Evolutionary conservation across 495 filamentous ascomycete genomes (phyloP), one percentile per base, ranked within the genome.

Genomic region (Penicillium dipodomyicola): DNA sequence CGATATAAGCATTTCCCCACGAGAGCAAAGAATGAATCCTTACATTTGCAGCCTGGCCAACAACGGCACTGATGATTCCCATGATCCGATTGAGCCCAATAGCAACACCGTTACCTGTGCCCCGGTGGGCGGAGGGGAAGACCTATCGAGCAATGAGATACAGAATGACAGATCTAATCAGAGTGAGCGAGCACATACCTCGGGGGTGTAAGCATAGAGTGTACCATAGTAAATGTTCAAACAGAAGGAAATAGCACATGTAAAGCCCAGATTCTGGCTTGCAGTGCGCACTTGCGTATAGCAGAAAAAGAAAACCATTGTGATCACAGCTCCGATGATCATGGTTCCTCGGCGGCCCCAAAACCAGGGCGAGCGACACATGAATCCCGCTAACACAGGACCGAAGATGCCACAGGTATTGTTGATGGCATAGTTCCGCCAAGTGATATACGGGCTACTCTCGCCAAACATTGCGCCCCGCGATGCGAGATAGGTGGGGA

Each of bases 171-270:
- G 14, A 15, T 5, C 14, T 37, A 37, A 15, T 33, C 33, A 37
- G 15, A 37, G 33, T 37, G 33, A n/a, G 33, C 14, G n/a, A 7
- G 15, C 33, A 37, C 33, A 37, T 37, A n/a, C 65, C 61, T 82
- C 78, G 4, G 77, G 78, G 5, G 79, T 81, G 54, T 82, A 80
- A 3, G 86, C 86, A 57, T 89, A 91, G 15, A 90, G 73, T 0
- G 80, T 84, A n/a, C 84, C 84, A 59, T 89, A 89, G 67, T 88
- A 89, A 35, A 89, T 82, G 47, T 89, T 88, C 49, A 88, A 65
- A 46, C 78, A 85, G 67, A 88, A 88, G 17, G 72, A 81, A 64
- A 89, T 86, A 22, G 80, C 72, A 60, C 85, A 89, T 8, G 78
- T 85, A 61, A 89, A 87, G 0, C 77, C 87, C 2, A 87, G 62